A percentile compares a stretch with the other conserved stretches of the same genome.
phyloP scores from a whole-genome alignment of 306 rosid genomes.

The Prunus mira region DNA sequence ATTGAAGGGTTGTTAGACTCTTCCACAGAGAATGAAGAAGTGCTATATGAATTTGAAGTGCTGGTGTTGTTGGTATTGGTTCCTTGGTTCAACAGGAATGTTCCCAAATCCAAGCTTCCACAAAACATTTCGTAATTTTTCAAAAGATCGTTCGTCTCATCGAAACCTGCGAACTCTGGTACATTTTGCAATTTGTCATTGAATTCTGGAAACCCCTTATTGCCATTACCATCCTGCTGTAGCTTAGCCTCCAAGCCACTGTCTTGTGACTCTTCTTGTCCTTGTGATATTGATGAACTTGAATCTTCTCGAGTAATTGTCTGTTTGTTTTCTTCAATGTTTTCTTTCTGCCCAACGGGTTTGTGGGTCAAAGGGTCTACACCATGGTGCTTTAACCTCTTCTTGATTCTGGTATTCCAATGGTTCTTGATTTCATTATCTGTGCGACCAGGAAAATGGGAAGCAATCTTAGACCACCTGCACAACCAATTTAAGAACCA shows the following conservation, averaged over 20 bases:
- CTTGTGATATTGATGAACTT: slow-evolving; percentile 12
- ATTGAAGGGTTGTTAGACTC: slow-evolving; percentile 35
- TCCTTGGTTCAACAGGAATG: slow-evolving; percentile 53
- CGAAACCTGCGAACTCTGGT: slow-evolving; percentile 23
- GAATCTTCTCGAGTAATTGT: neutral
- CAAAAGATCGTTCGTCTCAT: slow-evolving; percentile 33
- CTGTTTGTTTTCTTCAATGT: slow-evolving; percentile 17
- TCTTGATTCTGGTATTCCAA: slow-evolving; percentile 92
- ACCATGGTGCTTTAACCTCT: slow-evolving; percentile 72
- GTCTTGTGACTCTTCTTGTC: neutral
- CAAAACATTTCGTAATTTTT: slow-evolving; percentile 40
- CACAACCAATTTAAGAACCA: neutral
- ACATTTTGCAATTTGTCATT: slow-evolving; percentile 19
- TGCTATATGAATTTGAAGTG: slow-evolving; percentile 33
- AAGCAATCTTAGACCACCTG: slow-evolving; percentile 98
- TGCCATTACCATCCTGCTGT: slow-evolving; percentile 16
- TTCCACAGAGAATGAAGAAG: slow-evolving; percentile 54
- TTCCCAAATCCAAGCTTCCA: slow-evolving; percentile 41
- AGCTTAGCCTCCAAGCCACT: slow-evolving; percentile 23
- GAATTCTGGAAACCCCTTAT: slow-evolving; percentile 9
- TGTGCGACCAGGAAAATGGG: slow-evolving; percentile 91
- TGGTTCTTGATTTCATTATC: slow-evolving; percentile 97
- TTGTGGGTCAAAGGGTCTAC: slow-evolving; percentile 59
- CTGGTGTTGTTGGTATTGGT: slow-evolving; percentile 22
- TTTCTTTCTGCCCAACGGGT: slow-evolving; percentile 34